Evolutionary conservation across 176 grass and related monocot genomes (phyloP).

Genomic region (Oryza longistaminata): DNA sequence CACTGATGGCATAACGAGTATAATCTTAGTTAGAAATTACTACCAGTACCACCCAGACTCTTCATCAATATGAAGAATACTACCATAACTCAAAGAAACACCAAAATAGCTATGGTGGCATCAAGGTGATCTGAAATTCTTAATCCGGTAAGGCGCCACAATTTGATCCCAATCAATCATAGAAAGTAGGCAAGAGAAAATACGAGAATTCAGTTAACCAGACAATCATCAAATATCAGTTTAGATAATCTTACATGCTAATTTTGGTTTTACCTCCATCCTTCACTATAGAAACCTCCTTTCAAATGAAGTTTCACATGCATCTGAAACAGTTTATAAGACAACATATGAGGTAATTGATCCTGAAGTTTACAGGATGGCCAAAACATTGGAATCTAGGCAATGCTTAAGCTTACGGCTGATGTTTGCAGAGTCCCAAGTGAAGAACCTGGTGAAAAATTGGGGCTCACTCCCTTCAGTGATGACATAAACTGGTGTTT

Average conservation of each 20-base stretch:
- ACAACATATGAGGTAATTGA: slow-evolving; percentile 19
- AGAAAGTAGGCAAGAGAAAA: slow-evolving; percentile 8
- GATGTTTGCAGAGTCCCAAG: slow-evolving; percentile 96
- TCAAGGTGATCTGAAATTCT: not conserved
- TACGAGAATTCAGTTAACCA: slow-evolving; percentile 23
- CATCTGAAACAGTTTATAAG: slow-evolving; percentile 74
- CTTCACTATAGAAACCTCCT: slow-evolving; percentile 84
- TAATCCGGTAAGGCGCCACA: not conserved
- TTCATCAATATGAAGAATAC: not conserved
- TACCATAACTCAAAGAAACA: slow-evolving; percentile 22
- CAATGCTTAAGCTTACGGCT: slow-evolving; percentile 67
- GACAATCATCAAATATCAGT: slow-evolving; percentile 25
- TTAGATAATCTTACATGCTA: slow-evolving; percentile 68
- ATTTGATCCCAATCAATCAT: slow-evolving; percentile 10
- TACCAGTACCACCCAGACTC: not conserved
- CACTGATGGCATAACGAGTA: not conserved
- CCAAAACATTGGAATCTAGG: slow-evolving; percentile 36
- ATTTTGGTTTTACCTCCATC: slow-evolving; percentile 75
- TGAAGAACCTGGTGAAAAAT: slow-evolving; percentile 96
- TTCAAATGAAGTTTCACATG: slow-evolving; percentile 99
- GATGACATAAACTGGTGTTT: slow-evolving; percentile 82
- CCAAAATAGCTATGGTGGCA: not conserved
- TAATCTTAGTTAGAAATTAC: not conserved
- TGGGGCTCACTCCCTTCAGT: slow-evolving; percentile 89
- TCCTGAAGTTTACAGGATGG: slow-evolving; percentile 13